Percentiles rank a stretch among this genome's conserved stretches.
Evolutionary conservation across 371 early-diverging fungal species (phyloP).

Genomic region (Parasitella parasitica): DNA sequence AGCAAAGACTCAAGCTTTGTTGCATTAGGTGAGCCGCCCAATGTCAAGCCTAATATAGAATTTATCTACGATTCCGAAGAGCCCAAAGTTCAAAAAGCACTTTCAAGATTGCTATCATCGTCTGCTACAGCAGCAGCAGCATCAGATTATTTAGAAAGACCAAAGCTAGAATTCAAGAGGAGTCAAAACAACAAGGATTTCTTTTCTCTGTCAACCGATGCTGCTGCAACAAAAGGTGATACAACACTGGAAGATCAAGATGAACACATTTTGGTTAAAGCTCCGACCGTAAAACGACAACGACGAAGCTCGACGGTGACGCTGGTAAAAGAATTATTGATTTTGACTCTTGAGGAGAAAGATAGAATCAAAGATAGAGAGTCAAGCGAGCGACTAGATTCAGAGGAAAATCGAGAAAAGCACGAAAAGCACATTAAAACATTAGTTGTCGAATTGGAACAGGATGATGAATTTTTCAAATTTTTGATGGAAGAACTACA

Average conservation of each 20-base stretch:
- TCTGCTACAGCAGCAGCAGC: not conserved
- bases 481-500: slow-evolving; percentile 51
- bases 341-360: slow-evolving; percentile 7
- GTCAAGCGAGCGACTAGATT: not conserved
- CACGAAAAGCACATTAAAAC: slow-evolving; percentile 24
- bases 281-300: not conserved
- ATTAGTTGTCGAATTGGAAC: slow-evolving; percentile 55
- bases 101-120: slow-evolving; percentile 6
- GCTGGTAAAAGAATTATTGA: slow-evolving; percentile 21
- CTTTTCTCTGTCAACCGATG: slow-evolving; percentile 27
- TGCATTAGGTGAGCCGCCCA: slow-evolving; percentile 36
- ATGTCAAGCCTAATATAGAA: slow-evolving; percentile 45
- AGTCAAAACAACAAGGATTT: slow-evolving; percentile 41
- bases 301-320: slow-evolving; percentile 12
- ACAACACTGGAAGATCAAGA: not conserved
- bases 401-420: not conserved
- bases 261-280: not conserved
- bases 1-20: no score
- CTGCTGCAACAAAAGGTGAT: not conserved
- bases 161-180: slow-evolving; percentile 31
- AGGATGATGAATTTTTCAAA: slow-evolving; percentile 63
- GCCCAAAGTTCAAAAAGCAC: slow-evolving; percentile 19
- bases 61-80: slow-evolving; percentile 36
- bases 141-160: slow-evolving; percentile 8
- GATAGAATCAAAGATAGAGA: not conserved